A percentile compares a stretch with the other conserved stretches of the same genome.
Conservation (phyloP, 1,284 basidiomycete species). For the Cryptococcus jaspeensis region DNA sequence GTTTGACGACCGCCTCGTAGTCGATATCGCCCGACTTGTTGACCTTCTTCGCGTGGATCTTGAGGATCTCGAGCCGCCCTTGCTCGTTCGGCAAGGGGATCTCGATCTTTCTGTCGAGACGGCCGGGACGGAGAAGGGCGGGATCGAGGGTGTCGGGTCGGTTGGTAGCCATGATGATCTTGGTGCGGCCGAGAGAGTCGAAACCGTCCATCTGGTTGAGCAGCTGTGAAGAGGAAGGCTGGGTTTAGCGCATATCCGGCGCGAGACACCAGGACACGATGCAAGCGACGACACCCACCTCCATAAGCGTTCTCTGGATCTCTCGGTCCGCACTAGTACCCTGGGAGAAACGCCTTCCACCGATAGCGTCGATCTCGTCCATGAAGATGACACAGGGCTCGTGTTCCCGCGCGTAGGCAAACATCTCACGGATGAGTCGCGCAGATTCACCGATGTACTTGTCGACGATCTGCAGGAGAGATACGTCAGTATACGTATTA, state of each 20-base stretch:
- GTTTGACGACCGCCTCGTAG: conserved; percentile 96
- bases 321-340: conserved; percentile 98
- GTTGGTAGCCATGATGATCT: conserved; percentile 99
- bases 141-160: conserved; percentile 96
- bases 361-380: conserved; percentile 96
- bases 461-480: conserved; percentile 72
- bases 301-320: conserved; percentile 98
- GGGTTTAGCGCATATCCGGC: not conserved
- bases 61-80: conserved; percentile 88
- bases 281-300: conserved; percentile 59
- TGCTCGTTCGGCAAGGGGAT: conserved; percentile 98
- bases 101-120: conserved; percentile 97
- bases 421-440: conserved; percentile 94
- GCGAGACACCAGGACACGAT: not conserved
- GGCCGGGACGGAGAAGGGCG: conserved; percentile 90
- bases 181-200: conserved; percentile 91
- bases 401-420: conserved; percentile 93
- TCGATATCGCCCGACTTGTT: conserved; percentile 95
- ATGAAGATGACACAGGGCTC: conserved; percentile 77
- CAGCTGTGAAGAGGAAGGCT: conserved; percentile 57
- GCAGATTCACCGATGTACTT: conserved; percentile 99
- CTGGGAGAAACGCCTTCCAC: conserved; percentile 94
- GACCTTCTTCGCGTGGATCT: conserved; percentile 93
- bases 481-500: not conserved
- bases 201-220: conserved; percentile 99